A percentile compares a stretch with the other conserved stretches of the same genome.
Conservation (phyloP, 768 basidiomycete genomes). For the Amanita pseudoporphyria region DNA sequence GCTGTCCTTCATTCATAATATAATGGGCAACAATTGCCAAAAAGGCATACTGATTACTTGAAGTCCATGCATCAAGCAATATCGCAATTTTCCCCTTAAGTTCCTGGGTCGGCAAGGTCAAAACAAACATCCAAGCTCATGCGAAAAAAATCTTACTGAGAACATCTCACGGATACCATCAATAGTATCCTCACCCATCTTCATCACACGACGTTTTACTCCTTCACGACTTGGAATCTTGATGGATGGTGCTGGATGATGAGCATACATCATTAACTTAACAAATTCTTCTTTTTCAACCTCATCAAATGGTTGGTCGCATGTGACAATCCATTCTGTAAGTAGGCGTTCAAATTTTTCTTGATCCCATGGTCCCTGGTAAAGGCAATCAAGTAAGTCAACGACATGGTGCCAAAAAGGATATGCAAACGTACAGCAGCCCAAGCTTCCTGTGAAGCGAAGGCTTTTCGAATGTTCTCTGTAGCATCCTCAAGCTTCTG, state of each 20-base stretch:
- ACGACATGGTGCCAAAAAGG: neutral
- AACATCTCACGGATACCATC: conserved; percentile 5
- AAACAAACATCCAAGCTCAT: too few species aligned
- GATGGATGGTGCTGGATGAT: neutral
- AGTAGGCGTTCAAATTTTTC: too few species aligned
- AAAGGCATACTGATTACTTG: too few species aligned
- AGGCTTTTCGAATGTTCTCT: neutral
- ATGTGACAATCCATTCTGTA: conserved; percentile 2
- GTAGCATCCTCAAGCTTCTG: neutral
- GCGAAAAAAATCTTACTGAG: too few species aligned
- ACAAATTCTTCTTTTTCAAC: conserved; percentile 3
- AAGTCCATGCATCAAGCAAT: too few species aligned
- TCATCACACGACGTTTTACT: conserved; percentile 2
- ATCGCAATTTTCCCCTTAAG: too few species aligned
- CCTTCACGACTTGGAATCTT: neutral
- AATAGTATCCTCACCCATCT: too few species aligned
- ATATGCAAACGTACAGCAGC: neutral
- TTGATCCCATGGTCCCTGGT: conserved; percentile 5
- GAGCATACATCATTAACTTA: neutral
- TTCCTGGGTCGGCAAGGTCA: too few species aligned
- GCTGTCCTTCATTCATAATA: too few species aligned
- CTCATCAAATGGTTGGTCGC: conserved; percentile 6
- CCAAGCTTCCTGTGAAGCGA: neutral
- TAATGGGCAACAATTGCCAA: too few species aligned
- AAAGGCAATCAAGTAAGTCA: neutral